Conservation (phyloP, 331 rosid genomes). For the Phaseolus coccineus region DNA sequence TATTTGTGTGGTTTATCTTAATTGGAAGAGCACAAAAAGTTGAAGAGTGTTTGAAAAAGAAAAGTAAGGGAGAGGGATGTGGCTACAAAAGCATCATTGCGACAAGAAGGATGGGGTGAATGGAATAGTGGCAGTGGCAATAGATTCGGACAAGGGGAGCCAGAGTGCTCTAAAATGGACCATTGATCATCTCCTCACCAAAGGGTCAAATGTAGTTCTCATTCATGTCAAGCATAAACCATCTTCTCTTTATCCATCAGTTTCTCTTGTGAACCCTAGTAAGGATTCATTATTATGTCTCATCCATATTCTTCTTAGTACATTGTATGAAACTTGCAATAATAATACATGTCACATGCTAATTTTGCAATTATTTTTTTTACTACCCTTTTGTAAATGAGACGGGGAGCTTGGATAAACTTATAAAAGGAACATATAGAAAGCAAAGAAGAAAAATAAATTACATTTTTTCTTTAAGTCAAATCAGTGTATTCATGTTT, state of each 20-base stretch:
- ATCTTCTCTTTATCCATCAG: conserved; percentile 43
- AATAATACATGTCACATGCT: not conserved
- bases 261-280: conserved; percentile 58
- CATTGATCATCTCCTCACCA: conserved; percentile 64
- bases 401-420: not conserved
- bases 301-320: not conserved
- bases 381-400: not conserved
- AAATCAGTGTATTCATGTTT: not conserved
- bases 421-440: not conserved
- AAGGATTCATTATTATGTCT: conserved; percentile 20
- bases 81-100: conserved; percentile 50
- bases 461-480: not conserved
- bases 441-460: not conserved
- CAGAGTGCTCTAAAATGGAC: conserved; percentile 88
- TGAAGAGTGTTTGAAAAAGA: conserved; percentile 5
- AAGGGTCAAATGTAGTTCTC: conserved; percentile 68
- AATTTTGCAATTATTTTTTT: not conserved
- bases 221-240: conserved; percentile 70
- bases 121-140: conserved; percentile 85
- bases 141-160: conserved; percentile 83
- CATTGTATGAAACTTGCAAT: not conserved
- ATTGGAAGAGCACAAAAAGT: conserved; percentile 10
- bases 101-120: conserved; percentile 62
- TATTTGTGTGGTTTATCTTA: not conserved
- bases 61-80: conserved; percentile 53